Conservation (phyloP, 345 rosid species). For the Bruguiera sexangula region DNA sequence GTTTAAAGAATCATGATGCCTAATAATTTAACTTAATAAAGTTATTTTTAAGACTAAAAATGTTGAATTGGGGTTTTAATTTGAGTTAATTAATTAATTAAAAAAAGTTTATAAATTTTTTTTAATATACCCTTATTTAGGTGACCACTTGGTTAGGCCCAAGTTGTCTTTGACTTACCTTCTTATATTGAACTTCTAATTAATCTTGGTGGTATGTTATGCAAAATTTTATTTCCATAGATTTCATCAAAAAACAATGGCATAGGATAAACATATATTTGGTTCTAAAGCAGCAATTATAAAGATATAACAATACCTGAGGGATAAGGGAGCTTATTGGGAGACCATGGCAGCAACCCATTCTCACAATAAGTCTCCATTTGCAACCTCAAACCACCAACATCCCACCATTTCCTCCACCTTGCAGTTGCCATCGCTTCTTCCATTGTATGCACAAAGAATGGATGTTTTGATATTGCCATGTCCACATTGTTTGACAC, state of each 20-base stretch:
- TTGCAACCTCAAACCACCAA: constrained; percentile 51
- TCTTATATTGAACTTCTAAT: too few relatives aligned
- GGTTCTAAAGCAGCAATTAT: background rate
- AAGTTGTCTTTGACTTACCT: too few relatives aligned
- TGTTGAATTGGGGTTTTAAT: too few relatives aligned
- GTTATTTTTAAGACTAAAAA: too few relatives aligned
- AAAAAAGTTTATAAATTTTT: too few relatives aligned
- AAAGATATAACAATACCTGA: constrained; percentile 44
- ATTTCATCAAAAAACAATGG: background rate
- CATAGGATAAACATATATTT: background rate
- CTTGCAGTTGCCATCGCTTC: constrained; percentile 95
- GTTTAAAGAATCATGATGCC: too few relatives aligned
- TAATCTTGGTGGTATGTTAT: too few relatives aligned
- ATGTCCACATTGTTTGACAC: constrained; percentile 52
- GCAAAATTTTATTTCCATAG: background rate
- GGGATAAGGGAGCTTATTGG: constrained; percentile 63
- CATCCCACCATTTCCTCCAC: constrained; percentile 90
- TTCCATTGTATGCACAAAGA: constrained; percentile 70
- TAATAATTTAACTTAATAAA: too few relatives aligned
- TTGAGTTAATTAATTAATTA: too few relatives aligned
- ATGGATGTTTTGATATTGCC: constrained; percentile 79
- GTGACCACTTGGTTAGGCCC: too few relatives aligned
- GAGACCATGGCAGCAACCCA: constrained; percentile 81
- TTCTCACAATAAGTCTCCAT: constrained; percentile 87
- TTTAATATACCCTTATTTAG: too few relatives aligned